phyloP scores from a whole-genome alignment of 225 moss, liverwort and hornwort species.

The Takakia lepidozioides region DNA sequence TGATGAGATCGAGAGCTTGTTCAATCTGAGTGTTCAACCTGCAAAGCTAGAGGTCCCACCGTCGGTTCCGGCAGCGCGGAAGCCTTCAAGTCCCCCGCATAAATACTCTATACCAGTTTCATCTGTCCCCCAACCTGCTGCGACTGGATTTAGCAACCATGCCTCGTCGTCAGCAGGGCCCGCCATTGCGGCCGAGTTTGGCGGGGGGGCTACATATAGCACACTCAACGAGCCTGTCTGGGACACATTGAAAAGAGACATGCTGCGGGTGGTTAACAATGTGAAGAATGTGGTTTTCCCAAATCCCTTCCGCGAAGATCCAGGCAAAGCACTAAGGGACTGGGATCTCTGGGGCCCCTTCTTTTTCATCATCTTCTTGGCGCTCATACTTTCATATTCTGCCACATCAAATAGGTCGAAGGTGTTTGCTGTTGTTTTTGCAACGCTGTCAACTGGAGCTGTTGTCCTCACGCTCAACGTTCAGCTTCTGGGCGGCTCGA shows the following conservation, averaged over 20 bases:
- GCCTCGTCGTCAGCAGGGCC: slow-evolving; percentile 21
- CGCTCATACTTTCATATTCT: slow-evolving; percentile 76
- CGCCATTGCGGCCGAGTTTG: slow-evolving; percentile 31
- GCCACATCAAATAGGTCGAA: slow-evolving; percentile 86
- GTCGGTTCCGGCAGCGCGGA: slow-evolving; percentile 46
- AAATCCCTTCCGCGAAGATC: slow-evolving; percentile 92
- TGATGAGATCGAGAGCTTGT: slow-evolving; percentile 96
- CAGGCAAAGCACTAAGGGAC: slow-evolving; percentile 91
- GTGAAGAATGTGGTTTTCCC: slow-evolving; percentile 94
- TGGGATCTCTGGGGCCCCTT: slow-evolving; percentile 99
- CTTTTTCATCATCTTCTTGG: slow-evolving; percentile 96
- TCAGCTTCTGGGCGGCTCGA: slow-evolving; percentile 89
- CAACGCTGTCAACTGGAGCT: slow-evolving; percentile 87
- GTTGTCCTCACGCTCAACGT: slow-evolving; percentile 96
- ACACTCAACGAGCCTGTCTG: slow-evolving; percentile 95
- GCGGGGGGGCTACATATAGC: slow-evolving; percentile 73
- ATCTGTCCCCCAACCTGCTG: slow-evolving; percentile 52
- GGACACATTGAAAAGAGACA: slow-evolving; percentile 81
- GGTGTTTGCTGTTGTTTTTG: slow-evolving; percentile 96
- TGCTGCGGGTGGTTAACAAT: slow-evolving; percentile 70
- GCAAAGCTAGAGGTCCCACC: slow-evolving; percentile 72
- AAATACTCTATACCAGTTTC: slow-evolving; percentile 45
- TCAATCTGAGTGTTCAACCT: slow-evolving; percentile 85
- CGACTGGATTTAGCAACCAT: slow-evolving; percentile 21
- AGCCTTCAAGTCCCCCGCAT: slow-evolving; percentile 39